A percentile compares a stretch with the other conserved stretches of the same genome.
phyloP scores from a whole-genome alignment of 768 basidiomycete genomes.

The Boletus eberwhitei region DNA sequence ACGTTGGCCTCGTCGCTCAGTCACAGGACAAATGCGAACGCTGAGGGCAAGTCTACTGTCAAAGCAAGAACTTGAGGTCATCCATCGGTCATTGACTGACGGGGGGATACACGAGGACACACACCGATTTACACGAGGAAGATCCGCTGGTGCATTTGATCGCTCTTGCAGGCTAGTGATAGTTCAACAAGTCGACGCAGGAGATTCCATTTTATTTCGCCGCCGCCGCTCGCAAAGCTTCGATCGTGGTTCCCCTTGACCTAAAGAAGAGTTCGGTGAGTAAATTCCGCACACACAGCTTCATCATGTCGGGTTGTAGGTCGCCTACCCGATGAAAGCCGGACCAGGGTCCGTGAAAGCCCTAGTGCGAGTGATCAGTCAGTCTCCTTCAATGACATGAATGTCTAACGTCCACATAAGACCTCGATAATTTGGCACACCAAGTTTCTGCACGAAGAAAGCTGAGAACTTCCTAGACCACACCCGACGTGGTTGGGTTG shows the following conservation, averaged over 20 bases:
- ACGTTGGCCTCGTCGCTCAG: too few species aligned
- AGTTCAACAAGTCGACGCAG: background rate
- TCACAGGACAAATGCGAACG: background rate
- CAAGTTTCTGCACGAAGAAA: too few species aligned
- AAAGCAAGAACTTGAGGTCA: background rate
- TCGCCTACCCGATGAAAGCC: conserved; percentile 26
- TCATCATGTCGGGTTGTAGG: background rate
- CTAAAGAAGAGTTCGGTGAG: conserved; percentile 3
- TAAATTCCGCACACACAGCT: background rate
- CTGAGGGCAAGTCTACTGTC: background rate
- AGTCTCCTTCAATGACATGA: background rate
- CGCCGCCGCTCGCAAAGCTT: conserved; percentile 2
- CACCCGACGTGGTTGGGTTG: too few species aligned
- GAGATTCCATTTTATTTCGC: background rate
- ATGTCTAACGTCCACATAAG: too few species aligned
- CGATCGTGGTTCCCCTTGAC: conserved; percentile 4
- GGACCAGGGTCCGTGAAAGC: too few species aligned
- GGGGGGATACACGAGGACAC: background rate
- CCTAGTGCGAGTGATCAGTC: conserved; percentile 6
- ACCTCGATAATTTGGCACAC: conserved; percentile 41
- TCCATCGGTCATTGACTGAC: background rate
- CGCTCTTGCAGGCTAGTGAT: background rate
- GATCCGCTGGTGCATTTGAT: background rate
- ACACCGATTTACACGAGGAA: background rate
- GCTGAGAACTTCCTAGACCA: too few species aligned